Base-by-base conservation (phyloP, 495 filamentous ascomycete species). In the Neurospora pannonica region DNA sequence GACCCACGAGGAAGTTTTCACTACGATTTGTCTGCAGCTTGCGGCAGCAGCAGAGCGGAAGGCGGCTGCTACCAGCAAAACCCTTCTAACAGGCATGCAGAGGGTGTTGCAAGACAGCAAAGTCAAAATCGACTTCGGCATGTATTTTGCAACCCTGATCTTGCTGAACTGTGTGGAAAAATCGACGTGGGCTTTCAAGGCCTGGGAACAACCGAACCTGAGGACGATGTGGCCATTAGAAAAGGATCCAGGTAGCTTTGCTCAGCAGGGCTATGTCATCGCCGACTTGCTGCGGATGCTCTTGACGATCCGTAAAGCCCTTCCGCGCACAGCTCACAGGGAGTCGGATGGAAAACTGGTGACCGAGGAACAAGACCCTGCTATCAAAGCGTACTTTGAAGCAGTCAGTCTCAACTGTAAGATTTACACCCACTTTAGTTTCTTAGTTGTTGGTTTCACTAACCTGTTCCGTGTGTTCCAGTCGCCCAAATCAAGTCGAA, bases 91-190 rank as follows among this genome's bases (percentile, higher is more conserved):
- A 72, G 90, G 92, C 42, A 88, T 97, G 21, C 92, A 95, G 79
- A 89, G 90, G 10, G 85, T 93, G 4, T 83, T 95, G n/a, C 91
- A 92, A 75, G 89, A 92, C 62, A 88, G 90, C 79, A 91, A 93
- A 81, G 87, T 86, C 54, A 91, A 87, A 74, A 88, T 88, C 77
- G 83, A 84, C 48, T 94, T 94, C 74, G 89, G 91, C 77, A 93
- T 91, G 62, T 95, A 93, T 81, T 84, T 95, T 19, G 89, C 91
- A 5, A 88, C 90, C 15, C 82, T 95, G 73, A 87, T 96, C 42
- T 86, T 95, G 21, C 84, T 96, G 43, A 92, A 91, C 80, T 94
- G 92, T 73, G 88, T 95, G 11, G 93, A 96, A 82, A 91, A 93
- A 79, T 92, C 91, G n/a, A 92, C 90, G 71, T 95, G 93, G 91